phyloP scores from a whole-genome alignment of 352 stramenopile species.

The Pythium utonaiense region DNA sequence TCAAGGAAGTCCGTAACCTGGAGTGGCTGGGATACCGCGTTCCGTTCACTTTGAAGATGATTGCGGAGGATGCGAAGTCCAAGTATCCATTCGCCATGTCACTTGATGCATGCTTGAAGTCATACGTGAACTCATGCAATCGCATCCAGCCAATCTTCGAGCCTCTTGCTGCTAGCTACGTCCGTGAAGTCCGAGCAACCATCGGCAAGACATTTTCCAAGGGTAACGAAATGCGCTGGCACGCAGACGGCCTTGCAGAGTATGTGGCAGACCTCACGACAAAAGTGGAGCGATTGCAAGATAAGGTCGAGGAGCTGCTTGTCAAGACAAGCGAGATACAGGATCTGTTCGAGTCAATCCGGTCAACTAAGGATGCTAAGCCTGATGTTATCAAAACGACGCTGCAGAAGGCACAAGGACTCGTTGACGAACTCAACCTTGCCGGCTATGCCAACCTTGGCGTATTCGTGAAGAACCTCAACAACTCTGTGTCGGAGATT shows the following conservation, averaged over 20 bases:
- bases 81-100: slow-evolving; percentile 98
- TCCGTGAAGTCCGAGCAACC: slow-evolving; percentile 76
- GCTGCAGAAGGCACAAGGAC: slow-evolving; percentile 87
- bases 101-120: slow-evolving; percentile 95
- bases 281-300: slow-evolving; percentile 95
- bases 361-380: slow-evolving; percentile 52
- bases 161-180: slow-evolving; percentile 62
- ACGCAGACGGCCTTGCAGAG: slow-evolving; percentile 81
- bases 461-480: slow-evolving; percentile 91
- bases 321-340: slow-evolving; percentile 93
- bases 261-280: slow-evolving; percentile 88
- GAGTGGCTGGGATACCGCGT: slow-evolving; percentile 98
- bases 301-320: slow-evolving; percentile 97
- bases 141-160: slow-evolving; percentile 86
- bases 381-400: slow-evolving; percentile 45
- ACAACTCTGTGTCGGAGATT: slow-evolving; percentile 82
- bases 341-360: slow-evolving; percentile 80
- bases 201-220: slow-evolving; percentile 89
- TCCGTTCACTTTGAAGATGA: slow-evolving; percentile 93
- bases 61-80: slow-evolving; percentile 95
- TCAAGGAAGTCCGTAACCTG: slow-evolving; percentile 98
- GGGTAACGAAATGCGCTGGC: slow-evolving; percentile 87
- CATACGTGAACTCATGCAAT: slow-evolving; percentile 84
- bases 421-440: slow-evolving; percentile 94
- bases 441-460: slow-evolving; percentile 92